Conservation (phyloP, 805 yeast genomes). For the Ogataea trehalophila region DNA sequence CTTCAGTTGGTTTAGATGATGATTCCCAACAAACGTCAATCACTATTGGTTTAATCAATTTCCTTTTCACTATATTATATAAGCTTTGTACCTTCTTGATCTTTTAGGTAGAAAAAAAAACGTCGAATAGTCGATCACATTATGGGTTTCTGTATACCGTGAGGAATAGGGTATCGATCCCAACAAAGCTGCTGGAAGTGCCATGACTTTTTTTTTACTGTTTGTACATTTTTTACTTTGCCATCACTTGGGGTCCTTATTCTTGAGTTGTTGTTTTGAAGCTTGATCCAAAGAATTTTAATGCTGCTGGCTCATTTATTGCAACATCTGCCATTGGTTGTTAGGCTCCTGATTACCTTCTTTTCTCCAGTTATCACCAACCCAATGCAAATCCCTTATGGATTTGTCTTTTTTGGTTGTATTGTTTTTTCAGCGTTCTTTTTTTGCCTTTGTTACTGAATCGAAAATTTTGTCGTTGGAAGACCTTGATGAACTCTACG, state of each 20-base stretch:
- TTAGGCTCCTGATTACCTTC: slow-evolving; percentile 53
- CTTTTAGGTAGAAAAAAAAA: too few relatives aligned
- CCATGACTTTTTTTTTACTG: slow-evolving; percentile 66
- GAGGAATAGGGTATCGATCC: slow-evolving; percentile 36
- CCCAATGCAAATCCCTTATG: slow-evolving; percentile 52
- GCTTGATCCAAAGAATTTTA: slow-evolving; percentile 60
- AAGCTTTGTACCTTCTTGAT: too few relatives aligned
- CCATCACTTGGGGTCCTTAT: slow-evolving; percentile 71
- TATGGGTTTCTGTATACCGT: too few relatives aligned
- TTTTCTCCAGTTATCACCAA: slow-evolving; percentile 51
- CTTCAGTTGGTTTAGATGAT: too few relatives aligned
- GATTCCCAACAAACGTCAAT: too few relatives aligned
- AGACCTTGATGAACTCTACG: neutral
- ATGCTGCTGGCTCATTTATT: slow-evolving; percentile 57
- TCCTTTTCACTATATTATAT: too few relatives aligned
- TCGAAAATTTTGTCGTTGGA: neutral
- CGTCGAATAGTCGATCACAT: too few relatives aligned
- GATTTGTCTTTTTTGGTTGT: slow-evolving; percentile 53
- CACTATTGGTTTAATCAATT: too few relatives aligned
- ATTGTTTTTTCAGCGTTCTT: slow-evolving; percentile 48
- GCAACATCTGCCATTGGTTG: slow-evolving; percentile 62
- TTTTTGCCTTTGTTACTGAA: slow-evolving; percentile 1
- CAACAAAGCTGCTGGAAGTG: slow-evolving; percentile 50
- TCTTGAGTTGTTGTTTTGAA: slow-evolving; percentile 63
- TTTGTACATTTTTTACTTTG: slow-evolving; percentile 60